Evolutionary conservation across 1,139 yeast species (phyloP).

Genomic region (Scheffersomyces illinoinensis): DNA sequence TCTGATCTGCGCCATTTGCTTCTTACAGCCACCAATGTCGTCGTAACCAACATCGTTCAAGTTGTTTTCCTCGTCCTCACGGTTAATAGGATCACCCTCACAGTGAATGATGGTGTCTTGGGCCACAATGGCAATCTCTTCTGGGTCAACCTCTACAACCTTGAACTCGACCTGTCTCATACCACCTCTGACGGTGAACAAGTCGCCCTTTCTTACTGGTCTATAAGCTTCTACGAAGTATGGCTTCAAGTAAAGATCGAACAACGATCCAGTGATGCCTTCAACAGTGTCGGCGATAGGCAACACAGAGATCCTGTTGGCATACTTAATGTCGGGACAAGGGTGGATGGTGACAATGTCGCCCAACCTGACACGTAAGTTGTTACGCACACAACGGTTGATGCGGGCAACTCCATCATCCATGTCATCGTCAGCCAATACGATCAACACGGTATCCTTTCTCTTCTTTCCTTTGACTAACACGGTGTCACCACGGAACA

Average conservation of each 20-base stretch:
- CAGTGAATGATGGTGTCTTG: constrained; percentile 98
- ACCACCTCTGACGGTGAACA: constrained; percentile 96
- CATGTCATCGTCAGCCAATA: constrained; percentile 93
- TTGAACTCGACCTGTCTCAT: constrained; percentile 99
- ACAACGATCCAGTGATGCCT: constrained; percentile 96
- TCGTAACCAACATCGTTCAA: constrained; percentile 97
- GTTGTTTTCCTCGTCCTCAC: constrained; percentile 98
- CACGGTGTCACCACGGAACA: constrained; percentile 98
- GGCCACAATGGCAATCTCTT: constrained; percentile 95
- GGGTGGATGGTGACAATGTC: constrained; percentile 91
- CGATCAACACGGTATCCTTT: constrained; percentile 96
- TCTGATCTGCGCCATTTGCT: constrained; percentile 98
- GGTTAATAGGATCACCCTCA: constrained; percentile 98
- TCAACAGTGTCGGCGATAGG: constrained; percentile 98
- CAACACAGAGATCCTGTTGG: constrained; percentile 87
- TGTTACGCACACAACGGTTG: constrained; percentile 94
- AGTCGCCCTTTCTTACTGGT: constrained; percentile 97
- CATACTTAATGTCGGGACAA: constrained; percentile 97
- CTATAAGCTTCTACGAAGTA: constrained; percentile 98
- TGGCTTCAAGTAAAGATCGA: constrained; percentile 95
- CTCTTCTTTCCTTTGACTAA: constrained; percentile 97
- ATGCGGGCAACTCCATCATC: constrained; percentile 94
- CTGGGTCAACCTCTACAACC: constrained; percentile 97
- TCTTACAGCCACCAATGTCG: constrained; percentile 98
- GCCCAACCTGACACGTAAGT: constrained; percentile 90